Conservation (phyloP, 2,329 filamentous ascomycete species). For the Alternaria atra region DNA sequence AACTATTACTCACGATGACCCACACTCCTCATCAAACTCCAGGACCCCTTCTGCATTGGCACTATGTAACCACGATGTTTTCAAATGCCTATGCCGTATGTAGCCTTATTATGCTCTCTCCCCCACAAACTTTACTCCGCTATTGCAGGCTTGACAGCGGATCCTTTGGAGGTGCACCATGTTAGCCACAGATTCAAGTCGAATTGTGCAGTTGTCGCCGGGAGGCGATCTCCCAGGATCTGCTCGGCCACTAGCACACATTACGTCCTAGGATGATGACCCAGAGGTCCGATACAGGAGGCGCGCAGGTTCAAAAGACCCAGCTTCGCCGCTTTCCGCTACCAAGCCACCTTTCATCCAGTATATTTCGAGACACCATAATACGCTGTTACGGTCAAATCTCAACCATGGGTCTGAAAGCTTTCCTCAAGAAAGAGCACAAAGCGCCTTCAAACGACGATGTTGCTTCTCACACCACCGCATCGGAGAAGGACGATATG, state of each 20-base stretch:
- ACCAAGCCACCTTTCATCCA: slow-evolving; percentile 4
- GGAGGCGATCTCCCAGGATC: slow-evolving; percentile 33
- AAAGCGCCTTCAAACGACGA: slow-evolving; percentile 20
- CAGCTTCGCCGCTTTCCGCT: slow-evolving; percentile 19
- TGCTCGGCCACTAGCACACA: slow-evolving; percentile 35
- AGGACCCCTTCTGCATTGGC: slow-evolving; percentile 16
- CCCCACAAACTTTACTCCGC: slow-evolving; percentile 41
- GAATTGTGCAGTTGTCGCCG: slow-evolving; percentile 4
- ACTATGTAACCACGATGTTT: slow-evolving; percentile 15
- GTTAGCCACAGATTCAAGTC: slow-evolving; percentile 11
- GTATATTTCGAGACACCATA: background rate
- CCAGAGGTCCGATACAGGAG: slow-evolving; percentile 41
- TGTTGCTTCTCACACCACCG: slow-evolving; percentile 25
- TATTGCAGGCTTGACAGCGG: slow-evolving; percentile 18
- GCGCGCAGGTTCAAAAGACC: slow-evolving; percentile 29
- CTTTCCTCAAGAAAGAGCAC: slow-evolving; percentile 35
- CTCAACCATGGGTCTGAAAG: slow-evolving; percentile 37
- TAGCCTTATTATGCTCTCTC: slow-evolving; percentile 26
- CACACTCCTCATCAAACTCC: slow-evolving; percentile 34
- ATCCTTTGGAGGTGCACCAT: slow-evolving; percentile 7
- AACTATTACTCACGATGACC: slow-evolving; percentile 43
- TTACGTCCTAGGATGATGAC: slow-evolving; percentile 28
- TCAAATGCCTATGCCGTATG: slow-evolving; percentile 23
- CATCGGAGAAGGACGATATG: slow-evolving; percentile 30
- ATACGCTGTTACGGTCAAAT: background rate